Evolutionary conservation across 2,329 filamentous ascomycete genomes (phyloP), one percentile per base, ranked within the genome.

Genomic region (Didymella keratinophila): DNA sequence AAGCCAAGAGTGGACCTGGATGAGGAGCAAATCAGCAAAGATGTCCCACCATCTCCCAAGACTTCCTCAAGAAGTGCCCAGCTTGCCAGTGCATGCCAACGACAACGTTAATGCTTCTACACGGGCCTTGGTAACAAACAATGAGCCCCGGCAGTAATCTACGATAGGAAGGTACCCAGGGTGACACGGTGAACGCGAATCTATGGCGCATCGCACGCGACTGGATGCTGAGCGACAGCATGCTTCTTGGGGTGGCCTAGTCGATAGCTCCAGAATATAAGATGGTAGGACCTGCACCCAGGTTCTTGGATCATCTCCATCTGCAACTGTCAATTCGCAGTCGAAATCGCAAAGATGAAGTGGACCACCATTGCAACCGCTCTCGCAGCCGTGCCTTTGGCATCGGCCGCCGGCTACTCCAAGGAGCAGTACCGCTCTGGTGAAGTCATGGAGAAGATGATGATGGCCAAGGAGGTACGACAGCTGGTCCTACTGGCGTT

Each of bases 401-500:
- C 65, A 50, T 61, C 65, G n/a, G 73, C 67, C 49, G 65, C 66
- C 54, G 60, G 62, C 51, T 73, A 65, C 57, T 66, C 68, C 16
- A 69, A 69, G 54, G 61, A 68, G 53, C 62, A 75, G 52, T 76
- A 75, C 62, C 66, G 66, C 44, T 74, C 71, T 37, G 73, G 73
- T 52, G 65, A 66, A 36, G 71, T 76, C 49, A 74, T 76, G 73
- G 62, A 66, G 20, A 62, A 69, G 45, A 76, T 76, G 73, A 76
- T 75, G 73, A 49, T 45, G 16, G 63, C 65, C 10, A 75, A 75
- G 58, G 73, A 75, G 69, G 71, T 73, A 62, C 25, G 42, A 1
- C 20, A 28, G 18, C 12, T 14, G 20, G 30, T 11, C 42, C 18
- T 5, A 3, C 36, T 36, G 7, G 14, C 12, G 4, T 16, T 39